Evolutionary conservation across 169 alveolate species (phyloP).

Genomic region (Plasmodium falciparum): DNA sequence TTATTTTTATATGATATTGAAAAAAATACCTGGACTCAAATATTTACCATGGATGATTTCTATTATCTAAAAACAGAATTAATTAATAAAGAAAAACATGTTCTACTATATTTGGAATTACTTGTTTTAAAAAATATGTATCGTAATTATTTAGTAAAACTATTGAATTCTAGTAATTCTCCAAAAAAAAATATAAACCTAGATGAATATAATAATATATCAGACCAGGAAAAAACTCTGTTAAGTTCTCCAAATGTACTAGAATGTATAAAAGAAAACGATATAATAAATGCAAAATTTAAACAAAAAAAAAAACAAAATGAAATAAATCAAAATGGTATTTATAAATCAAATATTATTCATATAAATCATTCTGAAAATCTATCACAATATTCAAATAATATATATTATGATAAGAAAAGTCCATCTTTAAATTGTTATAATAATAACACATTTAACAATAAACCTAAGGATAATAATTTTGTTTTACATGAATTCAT

Average conservation of each 20-base stretch:
- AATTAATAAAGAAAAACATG: slow-evolving; percentile 1
- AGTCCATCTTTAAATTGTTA: not conserved
- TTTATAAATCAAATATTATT: not conserved
- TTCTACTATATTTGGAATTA: slow-evolving; percentile 4
- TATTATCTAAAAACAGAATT: slow-evolving; percentile 14
- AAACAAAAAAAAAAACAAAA: not conserved
- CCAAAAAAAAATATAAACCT: not conserved
- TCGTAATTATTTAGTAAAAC: not conserved
- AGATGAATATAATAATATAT: no score
- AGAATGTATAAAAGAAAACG: not conserved
- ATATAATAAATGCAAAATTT: not conserved
- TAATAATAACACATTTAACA: not conserved
- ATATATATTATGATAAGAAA: not conserved
- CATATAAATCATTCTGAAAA: no score
- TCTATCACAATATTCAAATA: no score
- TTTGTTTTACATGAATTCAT: no score
- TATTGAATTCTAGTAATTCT: not conserved
- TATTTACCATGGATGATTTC: slow-evolving; percentile 53
- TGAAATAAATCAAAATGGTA: not conserved
- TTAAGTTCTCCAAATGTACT: not conserved
- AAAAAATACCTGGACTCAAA: slow-evolving; percentile 42
- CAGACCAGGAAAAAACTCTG: not conserved
- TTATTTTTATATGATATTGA: slow-evolving; percentile 20
- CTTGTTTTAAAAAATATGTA: slow-evolving; percentile 17
- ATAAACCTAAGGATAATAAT: not conserved